Percentiles rank a stretch among this genome's conserved stretches.
These are phyloP conservation scores for Podosphaera fusca DNA, from an alignment of 2,329 filamentous ascomycete species.

Conservation along the genomic window DNA sequence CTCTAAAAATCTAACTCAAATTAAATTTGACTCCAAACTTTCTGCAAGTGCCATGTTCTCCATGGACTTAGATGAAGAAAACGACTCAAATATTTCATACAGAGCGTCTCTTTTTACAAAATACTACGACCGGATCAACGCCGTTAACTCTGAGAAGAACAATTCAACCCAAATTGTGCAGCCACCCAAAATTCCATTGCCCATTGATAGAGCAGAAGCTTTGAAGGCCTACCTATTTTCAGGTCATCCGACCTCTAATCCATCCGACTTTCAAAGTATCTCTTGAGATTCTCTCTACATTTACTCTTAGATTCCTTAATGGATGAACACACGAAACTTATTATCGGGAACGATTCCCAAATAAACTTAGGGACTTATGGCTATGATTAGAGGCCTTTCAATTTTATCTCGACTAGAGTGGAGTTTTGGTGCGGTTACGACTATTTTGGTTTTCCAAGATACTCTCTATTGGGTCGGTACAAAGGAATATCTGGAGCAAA, in stretches of 20 bases:
- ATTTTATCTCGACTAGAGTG: too few species aligned
- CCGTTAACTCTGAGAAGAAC: conserved; percentile 19
- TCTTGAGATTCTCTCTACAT: too few species aligned
- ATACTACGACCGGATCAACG: conserved; percentile 36
- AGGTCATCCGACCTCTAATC: conserved; percentile 13
- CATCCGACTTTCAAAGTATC: not conserved
- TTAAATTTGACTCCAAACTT: conserved; percentile 22
- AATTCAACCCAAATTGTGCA: conserved; percentile 3
- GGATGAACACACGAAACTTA: too few species aligned
- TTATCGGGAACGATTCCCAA: too few species aligned
- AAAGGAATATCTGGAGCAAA: too few species aligned
- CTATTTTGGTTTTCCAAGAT: too few species aligned
- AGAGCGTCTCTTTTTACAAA: conserved; percentile 47
- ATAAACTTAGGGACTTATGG: too few species aligned
- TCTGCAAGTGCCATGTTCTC: conserved; percentile 35
- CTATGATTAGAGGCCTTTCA: too few species aligned
- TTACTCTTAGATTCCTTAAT: too few species aligned
- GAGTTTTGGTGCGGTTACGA: too few species aligned
- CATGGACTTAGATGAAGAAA: conserved; percentile 41
- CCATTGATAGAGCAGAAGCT: conserved; percentile 23
- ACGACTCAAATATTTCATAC: conserved; percentile 27
- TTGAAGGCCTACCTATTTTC: conserved; percentile 34
- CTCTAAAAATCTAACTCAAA: conserved; percentile 17
- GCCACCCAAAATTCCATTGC: conserved; percentile 4
- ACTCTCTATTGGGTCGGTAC: too few species aligned